Base-by-base conservation (phyloP, 2,329 filamentous ascomycete genomes). In the Magnaporthiopsis rhizophila region DNA sequence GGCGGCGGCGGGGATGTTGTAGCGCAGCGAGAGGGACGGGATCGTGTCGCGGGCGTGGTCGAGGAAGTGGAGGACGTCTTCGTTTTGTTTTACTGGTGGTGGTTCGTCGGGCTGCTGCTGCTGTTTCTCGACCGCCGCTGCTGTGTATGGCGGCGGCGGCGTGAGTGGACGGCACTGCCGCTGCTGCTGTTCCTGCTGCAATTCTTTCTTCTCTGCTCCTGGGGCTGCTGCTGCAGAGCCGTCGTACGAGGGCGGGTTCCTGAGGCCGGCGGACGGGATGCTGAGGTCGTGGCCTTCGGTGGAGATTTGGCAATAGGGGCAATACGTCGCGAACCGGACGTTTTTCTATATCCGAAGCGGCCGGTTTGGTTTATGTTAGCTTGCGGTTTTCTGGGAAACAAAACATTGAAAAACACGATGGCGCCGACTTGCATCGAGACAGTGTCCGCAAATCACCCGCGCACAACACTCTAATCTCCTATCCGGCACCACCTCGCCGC, bases 241-340 rank as follows among this genome's bases (percentile, higher is more conserved):
- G 70, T 80, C 77, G 78, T 92, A 92, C 13, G 84, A 80, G 1
- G 89, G 89, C n/a, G 89, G 88, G 65, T 89, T 84, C 71, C 81
- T 83, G 30, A 91, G 80, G 13, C 88, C 86, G 75, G 86, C 86
- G 1, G 86, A 80, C 3, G 83, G 74, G 13, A 87, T 74, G 9
- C 75, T 71, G 26, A 84, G 85, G 45, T 53, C 45, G 45, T 53
- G 45, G 3, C 87, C 85, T 5, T 76, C 78, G 59, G 79, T 82
- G 6, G 87, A 87, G 69, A 91, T 83, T 75, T 94, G 91, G 73
- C 91, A 95, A 74, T 89, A 94, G 0, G 90, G 90, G 72, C 86
- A 86, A 73, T 86, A 86, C 45, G 80, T 78, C 63, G 83, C 82
- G 75, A 91, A 92, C 57, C 89, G 86, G 36, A 81, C 78, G 72